phyloP scores from a whole-genome alignment of 1,284 basidiomycete genomes.

The Psilocybe mexicana region DNA sequence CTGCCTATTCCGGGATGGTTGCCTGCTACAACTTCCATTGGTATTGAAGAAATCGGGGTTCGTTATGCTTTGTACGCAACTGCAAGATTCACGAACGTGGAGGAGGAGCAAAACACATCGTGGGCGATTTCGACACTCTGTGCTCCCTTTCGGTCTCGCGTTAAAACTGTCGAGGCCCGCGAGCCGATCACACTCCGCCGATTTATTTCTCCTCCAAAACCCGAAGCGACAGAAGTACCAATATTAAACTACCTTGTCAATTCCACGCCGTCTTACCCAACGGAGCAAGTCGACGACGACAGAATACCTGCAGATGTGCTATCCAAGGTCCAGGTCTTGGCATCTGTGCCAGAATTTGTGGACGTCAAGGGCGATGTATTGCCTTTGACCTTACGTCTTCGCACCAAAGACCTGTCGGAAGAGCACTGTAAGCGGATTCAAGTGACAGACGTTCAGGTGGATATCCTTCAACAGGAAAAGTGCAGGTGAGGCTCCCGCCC shows the following conservation, averaged over 20 bases:
- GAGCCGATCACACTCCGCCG: conserved; percentile 47
- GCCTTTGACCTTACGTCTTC: conserved; percentile 59
- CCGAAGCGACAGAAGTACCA: conserved; percentile 27
- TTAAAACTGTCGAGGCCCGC: conserved; percentile 35
- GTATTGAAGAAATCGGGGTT: conserved; percentile 52
- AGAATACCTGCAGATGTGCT: conserved; percentile 54
- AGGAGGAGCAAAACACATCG: conserved; percentile 35
- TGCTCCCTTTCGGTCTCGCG: conserved; percentile 44
- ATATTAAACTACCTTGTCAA: conserved; percentile 44
- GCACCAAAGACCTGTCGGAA: conserved; percentile 50
- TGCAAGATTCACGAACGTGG: conserved; percentile 53
- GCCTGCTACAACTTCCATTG: conserved; percentile 55
- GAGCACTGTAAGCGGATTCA: conserved; percentile 52
- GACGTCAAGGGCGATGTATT: conserved; percentile 46
- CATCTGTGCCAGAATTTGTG: conserved; percentile 57
- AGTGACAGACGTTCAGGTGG: conserved; percentile 52
- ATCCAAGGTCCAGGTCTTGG: conserved; percentile 60
- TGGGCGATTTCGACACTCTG: conserved; percentile 53
- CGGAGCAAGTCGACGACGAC: conserved; percentile 15
- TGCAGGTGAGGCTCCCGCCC: conserved; percentile 49
- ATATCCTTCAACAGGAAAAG: conserved; percentile 62
- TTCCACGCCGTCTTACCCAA: conserved; percentile 28
- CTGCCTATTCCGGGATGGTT: conserved; percentile 78
- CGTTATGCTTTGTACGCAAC: conserved; percentile 69
- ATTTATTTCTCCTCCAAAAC: conserved; percentile 40